A percentile compares a stretch with the other conserved stretches of the same genome.
Evolutionary conservation across 495 filamentous ascomycete genomes (phyloP).

Genomic region (Letharia lupina): DNA sequence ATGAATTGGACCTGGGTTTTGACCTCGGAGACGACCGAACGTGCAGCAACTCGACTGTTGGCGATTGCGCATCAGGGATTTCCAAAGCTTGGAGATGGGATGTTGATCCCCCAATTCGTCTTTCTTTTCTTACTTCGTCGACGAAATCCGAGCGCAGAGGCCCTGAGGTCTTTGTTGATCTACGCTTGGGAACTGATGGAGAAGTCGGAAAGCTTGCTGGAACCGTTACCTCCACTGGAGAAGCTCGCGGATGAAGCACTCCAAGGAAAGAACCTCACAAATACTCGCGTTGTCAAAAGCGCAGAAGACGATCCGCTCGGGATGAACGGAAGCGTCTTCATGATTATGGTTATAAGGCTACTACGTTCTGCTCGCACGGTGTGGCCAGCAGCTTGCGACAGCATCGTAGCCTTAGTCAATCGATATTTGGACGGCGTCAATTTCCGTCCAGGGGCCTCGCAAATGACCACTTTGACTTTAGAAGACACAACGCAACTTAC

Average conservation of each 20-base stretch:
- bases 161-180: conserved; percentile 29
- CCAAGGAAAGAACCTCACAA: conserved; percentile 4
- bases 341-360: conserved; percentile 42
- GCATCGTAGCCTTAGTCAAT: conserved; percentile 33
- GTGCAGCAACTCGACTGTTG: conserved; percentile 39
- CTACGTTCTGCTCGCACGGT: conserved; percentile 49
- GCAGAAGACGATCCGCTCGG: not conserved
- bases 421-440: conserved; percentile 22
- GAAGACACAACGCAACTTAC: conserved; percentile 24
- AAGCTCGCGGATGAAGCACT: conserved; percentile 8
- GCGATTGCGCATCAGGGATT: conserved; percentile 27
- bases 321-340: conserved; percentile 26
- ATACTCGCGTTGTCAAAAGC: not conserved
- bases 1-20: conserved; percentile 53
- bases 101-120: conserved; percentile 41
- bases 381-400: conserved; percentile 48
- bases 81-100: conserved; percentile 8
- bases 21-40: conserved; percentile 32
- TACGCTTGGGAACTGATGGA: conserved; percentile 18
- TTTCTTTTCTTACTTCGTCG: conserved; percentile 44
- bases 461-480: not conserved
- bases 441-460: conserved; percentile 3
- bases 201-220: not conserved
- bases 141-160: conserved; percentile 31
- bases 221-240: conserved; percentile 2